Conservation (phyloP, 2,329 filamentous ascomycete genomes). For the Ascochyta lentis region DNA sequence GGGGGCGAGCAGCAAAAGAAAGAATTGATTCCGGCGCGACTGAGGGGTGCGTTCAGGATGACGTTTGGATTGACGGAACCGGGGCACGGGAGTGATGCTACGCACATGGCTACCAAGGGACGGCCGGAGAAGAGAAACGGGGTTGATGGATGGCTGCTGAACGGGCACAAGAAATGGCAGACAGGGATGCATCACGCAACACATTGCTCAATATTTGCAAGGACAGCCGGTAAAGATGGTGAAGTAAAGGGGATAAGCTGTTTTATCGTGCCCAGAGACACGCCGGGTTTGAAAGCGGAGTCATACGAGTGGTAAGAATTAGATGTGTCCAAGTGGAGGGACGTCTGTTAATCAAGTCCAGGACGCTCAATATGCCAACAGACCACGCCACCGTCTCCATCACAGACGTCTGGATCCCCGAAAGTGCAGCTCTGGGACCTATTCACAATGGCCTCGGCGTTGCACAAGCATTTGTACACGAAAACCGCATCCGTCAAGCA, state of each 20-base stretch:
- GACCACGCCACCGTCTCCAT: conserved; percentile 68
- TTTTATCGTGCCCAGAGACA: conserved; percentile 63
- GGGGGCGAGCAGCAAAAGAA: conserved; percentile 62
- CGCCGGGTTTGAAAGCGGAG: conserved; percentile 60
- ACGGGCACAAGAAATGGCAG: conserved; percentile 70
- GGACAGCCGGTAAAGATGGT: conserved; percentile 62
- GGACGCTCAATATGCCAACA: conserved; percentile 71
- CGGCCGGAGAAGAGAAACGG: conserved; percentile 54
- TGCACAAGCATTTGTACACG: conserved; percentile 70
- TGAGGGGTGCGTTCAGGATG: conserved; percentile 61
- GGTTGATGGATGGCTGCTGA: conserved; percentile 59
- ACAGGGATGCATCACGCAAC: conserved; percentile 68
- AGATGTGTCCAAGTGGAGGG: background rate
- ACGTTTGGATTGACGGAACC: conserved; percentile 70
- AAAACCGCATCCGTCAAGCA: conserved; percentile 70
- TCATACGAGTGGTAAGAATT: conserved; percentile 62
- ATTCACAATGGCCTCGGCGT: conserved; percentile 64
- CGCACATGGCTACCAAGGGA: conserved; percentile 65
- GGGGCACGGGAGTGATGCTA: conserved; percentile 68
- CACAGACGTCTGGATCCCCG: conserved; percentile 63
- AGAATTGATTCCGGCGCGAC: conserved; percentile 60
- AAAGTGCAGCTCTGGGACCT: conserved; percentile 59
- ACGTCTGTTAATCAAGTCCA: conserved; percentile 20
- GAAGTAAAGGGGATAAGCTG: conserved; percentile 65
- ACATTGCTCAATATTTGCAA: conserved; percentile 67